Evolutionary conservation across 371 early-diverging fungal genomes (phyloP).

Genomic region (Batrachochytrium dendrobatidis): DNA sequence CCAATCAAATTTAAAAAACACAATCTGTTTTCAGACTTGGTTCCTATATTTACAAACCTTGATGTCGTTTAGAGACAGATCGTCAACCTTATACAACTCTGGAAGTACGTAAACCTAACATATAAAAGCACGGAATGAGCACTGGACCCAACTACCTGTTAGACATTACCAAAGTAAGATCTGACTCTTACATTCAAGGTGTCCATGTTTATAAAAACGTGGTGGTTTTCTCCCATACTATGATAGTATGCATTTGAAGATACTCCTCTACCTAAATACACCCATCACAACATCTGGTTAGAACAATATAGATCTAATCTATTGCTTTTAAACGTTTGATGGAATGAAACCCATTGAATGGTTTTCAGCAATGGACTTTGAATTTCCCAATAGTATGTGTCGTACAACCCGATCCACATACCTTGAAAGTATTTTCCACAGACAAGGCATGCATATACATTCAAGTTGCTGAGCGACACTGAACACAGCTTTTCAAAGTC

Average conservation of each 20-base stretch:
- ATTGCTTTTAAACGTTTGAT: no score
- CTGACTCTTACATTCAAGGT: constrained; percentile 58
- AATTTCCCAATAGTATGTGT: neutral
- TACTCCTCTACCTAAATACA: constrained; percentile 75
- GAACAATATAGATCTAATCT: no score
- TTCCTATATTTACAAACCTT: constrained; percentile 30
- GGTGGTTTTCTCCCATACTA: constrained; percentile 90
- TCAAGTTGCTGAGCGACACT: constrained; percentile 83
- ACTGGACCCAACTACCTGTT: neutral
- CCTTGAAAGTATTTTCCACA: constrained; percentile 97
- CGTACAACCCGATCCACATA: constrained; percentile 16
- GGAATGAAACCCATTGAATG: no score
- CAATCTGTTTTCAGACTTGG: no score
- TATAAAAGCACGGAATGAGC: neutral
- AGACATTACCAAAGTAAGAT: neutral
- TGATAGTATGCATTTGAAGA: constrained; percentile 93
- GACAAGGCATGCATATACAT: constrained; percentile 94
- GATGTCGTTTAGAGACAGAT: constrained; percentile 85
- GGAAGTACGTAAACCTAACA: constrained; percentile 80
- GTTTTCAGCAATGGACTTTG: neutral
- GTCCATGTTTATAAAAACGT: constrained; percentile 90
- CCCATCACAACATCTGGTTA: no score
- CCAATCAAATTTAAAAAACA: no score
- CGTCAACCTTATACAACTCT: constrained; percentile 85
- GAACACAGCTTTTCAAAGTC: constrained; percentile 97